Percentiles rank a stretch among this genome's conserved stretches.
Conservation (phyloP, 176 grass and related monocot species). For the Oryza longistaminata region DNA sequence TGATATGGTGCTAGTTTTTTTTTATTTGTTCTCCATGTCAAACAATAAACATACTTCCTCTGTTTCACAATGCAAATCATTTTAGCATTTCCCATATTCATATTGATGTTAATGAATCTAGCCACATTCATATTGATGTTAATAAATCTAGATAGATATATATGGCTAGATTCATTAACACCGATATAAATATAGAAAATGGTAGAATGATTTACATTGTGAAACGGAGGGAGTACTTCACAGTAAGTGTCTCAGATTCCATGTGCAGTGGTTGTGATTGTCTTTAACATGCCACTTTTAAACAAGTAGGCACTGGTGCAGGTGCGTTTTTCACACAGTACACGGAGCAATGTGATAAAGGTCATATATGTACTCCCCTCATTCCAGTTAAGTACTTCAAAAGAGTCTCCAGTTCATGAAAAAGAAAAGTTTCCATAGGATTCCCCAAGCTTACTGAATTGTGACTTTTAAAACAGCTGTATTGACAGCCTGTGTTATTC, state of each 20-base stretch:
- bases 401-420: not conserved
- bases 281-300: not conserved
- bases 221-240: not conserved
- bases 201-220: too few species aligned
- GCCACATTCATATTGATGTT: too few species aligned
- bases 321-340: not conserved
- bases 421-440: not conserved
- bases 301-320: not conserved
- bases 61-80: too few species aligned
- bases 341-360: not conserved
- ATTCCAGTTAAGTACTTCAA: not conserved
- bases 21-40: constrained; percentile 2
- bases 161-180: too few species aligned
- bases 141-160: too few species aligned
- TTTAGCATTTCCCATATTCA: too few species aligned
- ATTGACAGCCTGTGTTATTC: not conserved
- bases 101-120: too few species aligned
- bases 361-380: not conserved
- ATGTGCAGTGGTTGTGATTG: not conserved
- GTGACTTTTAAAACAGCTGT: not conserved
- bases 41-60: not conserved
- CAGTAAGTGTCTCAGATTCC: not conserved
- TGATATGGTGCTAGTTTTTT: not conserved
- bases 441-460: not conserved
- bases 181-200: too few species aligned